Evolutionary conservation across 2,329 filamentous ascomycete species (phyloP).

Genomic region (Pleurostoma richardsiae): DNA sequence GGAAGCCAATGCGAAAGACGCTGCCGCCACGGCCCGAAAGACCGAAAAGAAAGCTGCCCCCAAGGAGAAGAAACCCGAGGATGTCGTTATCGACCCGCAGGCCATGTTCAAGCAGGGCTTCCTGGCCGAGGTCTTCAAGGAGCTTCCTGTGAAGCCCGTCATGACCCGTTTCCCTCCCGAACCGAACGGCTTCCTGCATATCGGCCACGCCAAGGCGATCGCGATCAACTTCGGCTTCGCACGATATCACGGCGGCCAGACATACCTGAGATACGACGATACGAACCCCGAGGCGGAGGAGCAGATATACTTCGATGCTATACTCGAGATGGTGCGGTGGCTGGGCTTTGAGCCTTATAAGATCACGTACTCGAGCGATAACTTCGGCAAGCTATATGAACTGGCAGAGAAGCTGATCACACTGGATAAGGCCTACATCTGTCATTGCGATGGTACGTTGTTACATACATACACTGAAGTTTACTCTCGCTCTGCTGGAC

Average conservation of each 20-base stretch:
- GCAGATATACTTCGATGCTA: slow-evolving; percentile 83
- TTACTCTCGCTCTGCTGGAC: too few species aligned
- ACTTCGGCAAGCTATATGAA: slow-evolving; percentile 84
- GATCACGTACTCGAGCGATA: slow-evolving; percentile 85
- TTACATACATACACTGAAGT: too few species aligned
- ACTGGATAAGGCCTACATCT: slow-evolving; percentile 73
- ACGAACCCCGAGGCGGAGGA: slow-evolving; percentile 94
- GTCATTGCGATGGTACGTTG: slow-evolving; percentile 61
- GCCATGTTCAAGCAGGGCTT: slow-evolving; percentile 79
- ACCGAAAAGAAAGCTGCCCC: slow-evolving; percentile 19
- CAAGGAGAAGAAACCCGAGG: slow-evolving; percentile 40
- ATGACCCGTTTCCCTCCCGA: slow-evolving; percentile 76
- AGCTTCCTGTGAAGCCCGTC: slow-evolving; percentile 56
- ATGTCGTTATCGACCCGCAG: slow-evolving; percentile 42
- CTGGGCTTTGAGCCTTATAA: slow-evolving; percentile 72
- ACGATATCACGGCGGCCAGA: slow-evolving; percentile 69
- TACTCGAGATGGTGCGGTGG: slow-evolving; percentile 84
- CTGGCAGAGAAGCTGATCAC: slow-evolving; percentile 80
- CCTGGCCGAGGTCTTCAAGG: slow-evolving; percentile 65
- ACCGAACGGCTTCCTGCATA: slow-evolving; percentile 90
- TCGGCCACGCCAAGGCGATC: slow-evolving; percentile 94
- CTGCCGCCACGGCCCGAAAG: neutral
- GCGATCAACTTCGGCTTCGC: slow-evolving; percentile 96
- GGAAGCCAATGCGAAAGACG: slow-evolving; percentile 10
- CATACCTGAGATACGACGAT: slow-evolving; percentile 63